phyloP scores from a whole-genome alignment of 2,329 filamentous ascomycete genomes.

The Sphaerulina musiva region DNA sequence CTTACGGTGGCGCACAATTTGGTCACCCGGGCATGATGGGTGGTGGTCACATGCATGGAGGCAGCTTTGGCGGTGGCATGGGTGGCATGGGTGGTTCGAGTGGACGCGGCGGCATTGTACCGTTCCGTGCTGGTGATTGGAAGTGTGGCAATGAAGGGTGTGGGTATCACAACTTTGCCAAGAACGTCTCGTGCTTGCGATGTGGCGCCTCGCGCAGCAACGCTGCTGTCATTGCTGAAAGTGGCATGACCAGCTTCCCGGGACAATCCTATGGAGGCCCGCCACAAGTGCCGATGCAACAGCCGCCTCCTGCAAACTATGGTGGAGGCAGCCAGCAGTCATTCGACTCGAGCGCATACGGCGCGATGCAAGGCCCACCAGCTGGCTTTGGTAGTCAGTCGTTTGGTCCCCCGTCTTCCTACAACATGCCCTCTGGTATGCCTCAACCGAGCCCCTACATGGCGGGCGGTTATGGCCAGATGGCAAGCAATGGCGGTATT shows the following conservation, averaged over 20 bases:
- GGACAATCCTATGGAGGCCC: constrained; percentile 55
- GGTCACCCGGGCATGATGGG: constrained; percentile 74
- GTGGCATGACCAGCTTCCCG: constrained; percentile 52
- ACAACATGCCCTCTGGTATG: constrained; percentile 79
- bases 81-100: constrained; percentile 57
- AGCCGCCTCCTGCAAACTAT: constrained; percentile 62
- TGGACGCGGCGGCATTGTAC: constrained; percentile 60
- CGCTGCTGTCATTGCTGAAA: constrained; percentile 89
- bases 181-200: constrained; percentile 95
- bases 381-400: constrained; percentile 60
- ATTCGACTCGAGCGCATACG: constrained; percentile 24
- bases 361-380: constrained; percentile 51
- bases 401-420: constrained; percentile 83
- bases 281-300: constrained; percentile 67
- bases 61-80: constrained; percentile 40
- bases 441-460: constrained; percentile 76
- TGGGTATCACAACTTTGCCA: constrained; percentile 98
- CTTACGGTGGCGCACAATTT: constrained; percentile 38
- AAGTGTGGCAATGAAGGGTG: constrained; percentile 97
- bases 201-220: constrained; percentile 92
- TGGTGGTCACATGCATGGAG: constrained; percentile 58
- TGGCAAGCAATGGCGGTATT: constrained; percentile 59
- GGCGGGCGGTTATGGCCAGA: constrained; percentile 61
- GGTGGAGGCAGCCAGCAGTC: constrained; percentile 41
- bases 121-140: constrained; percentile 98